phyloP scores from a whole-genome alignment of 306 rosid genomes.

The Astragalus glycyphyllos region DNA sequence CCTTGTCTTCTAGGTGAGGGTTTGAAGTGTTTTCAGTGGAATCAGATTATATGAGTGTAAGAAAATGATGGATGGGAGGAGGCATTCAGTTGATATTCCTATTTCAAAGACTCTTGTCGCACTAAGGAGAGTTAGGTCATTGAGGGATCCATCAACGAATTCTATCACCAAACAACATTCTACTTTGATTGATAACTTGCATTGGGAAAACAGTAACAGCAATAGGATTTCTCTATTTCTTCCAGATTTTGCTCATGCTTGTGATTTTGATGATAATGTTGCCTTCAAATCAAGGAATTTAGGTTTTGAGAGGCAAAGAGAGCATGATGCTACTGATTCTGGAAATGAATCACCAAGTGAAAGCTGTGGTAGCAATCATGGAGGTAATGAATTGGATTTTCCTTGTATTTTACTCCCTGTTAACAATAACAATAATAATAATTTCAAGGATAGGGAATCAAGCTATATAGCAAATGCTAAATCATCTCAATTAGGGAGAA shows the following conservation, averaged over 20 bases:
- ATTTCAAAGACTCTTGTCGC: slow-evolving; percentile 78
- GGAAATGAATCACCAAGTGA: slow-evolving; percentile 50
- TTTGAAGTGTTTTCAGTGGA: slow-evolving; percentile 33
- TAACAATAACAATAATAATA: neutral
- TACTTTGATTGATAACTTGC: slow-evolving; percentile 60
- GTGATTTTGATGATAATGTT: slow-evolving; percentile 46
- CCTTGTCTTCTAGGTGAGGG: slow-evolving; percentile 9
- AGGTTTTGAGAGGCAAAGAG: slow-evolving; percentile 42
- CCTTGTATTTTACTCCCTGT: slow-evolving; percentile 39
- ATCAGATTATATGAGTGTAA: slow-evolving; percentile 25
- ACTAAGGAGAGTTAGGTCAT: slow-evolving; percentile 84
- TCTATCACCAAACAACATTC: slow-evolving; percentile 69
- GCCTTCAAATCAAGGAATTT: slow-evolving; percentile 43
- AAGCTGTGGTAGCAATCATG: slow-evolving; percentile 52
- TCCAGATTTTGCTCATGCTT: slow-evolving; percentile 47
- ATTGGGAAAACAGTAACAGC: slow-evolving; percentile 72
- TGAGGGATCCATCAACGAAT: slow-evolving; percentile 88
- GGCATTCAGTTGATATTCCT: slow-evolving; percentile 89
- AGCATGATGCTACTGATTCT: slow-evolving; percentile 45
- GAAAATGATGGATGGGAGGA: slow-evolving; percentile 70
- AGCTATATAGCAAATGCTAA: slow-evolving; percentile 28
- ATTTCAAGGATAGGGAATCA: slow-evolving; percentile 55
- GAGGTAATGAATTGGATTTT: slow-evolving; percentile 52
- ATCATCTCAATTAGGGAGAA: slow-evolving; percentile 51
- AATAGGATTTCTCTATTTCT: slow-evolving; percentile 64